Conservation (phyloP, 2,329 filamentous ascomycete genomes). For the Penicillium freii region DNA sequence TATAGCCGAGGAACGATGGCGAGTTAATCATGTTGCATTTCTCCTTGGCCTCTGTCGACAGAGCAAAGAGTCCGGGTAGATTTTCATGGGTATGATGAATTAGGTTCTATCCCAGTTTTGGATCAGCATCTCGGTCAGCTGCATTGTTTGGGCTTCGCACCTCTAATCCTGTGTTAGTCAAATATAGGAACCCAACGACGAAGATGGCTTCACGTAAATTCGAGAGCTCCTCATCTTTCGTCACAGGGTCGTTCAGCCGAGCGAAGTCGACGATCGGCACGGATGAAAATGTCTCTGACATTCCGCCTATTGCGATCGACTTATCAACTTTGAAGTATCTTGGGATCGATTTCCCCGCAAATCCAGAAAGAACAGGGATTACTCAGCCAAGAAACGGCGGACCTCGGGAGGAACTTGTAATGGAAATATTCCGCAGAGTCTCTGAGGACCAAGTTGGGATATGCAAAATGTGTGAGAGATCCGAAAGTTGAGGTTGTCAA, state of each 20-base stretch:
- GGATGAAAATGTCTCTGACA: conserved; percentile 30
- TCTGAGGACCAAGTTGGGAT: background rate
- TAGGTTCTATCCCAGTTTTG: conserved; percentile 16
- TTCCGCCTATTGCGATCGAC: conserved; percentile 8
- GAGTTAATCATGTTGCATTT: conserved; percentile 35
- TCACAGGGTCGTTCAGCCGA: conserved; percentile 24
- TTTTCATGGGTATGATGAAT: conserved; percentile 23
- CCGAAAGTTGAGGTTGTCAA: background rate
- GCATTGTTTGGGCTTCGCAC: conserved; percentile 12
- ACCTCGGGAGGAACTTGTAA: no score
- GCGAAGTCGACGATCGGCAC: conserved; percentile 33
- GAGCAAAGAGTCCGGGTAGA: conserved; percentile 27
- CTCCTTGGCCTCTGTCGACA: conserved; percentile 29
- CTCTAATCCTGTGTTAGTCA: conserved; percentile 37
- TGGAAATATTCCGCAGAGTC: background rate
- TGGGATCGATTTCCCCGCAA: conserved; percentile 1
- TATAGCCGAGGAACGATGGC: conserved; percentile 35
- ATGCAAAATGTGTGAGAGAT: background rate
- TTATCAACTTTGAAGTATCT: background rate
- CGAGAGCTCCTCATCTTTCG: conserved; percentile 24
- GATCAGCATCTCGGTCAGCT: background rate
- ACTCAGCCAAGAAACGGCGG: background rate
- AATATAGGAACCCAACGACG: conserved; percentile 36
- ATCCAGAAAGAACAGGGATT: background rate
- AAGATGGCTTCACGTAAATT: conserved; percentile 36